Evolutionary conservation across 2,329 filamentous ascomycete genomes (phyloP).

Genomic region (Aspergillus terreus): DNA sequence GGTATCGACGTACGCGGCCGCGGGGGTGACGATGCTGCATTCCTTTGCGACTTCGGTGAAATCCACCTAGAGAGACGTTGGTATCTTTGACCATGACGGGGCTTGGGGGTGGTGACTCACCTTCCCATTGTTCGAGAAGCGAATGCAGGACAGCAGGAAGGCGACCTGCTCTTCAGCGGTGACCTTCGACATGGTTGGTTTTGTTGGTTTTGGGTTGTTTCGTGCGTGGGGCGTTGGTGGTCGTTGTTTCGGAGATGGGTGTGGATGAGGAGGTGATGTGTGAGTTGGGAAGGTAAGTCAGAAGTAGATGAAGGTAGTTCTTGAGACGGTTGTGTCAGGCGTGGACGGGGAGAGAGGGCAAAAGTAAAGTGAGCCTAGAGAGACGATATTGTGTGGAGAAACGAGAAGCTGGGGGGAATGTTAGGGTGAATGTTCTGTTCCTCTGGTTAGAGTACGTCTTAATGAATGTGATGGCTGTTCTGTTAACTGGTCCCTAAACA

Average conservation of each 20-base stretch:
- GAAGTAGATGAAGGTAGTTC: neutral
- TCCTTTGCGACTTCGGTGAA: conserved; percentile 63
- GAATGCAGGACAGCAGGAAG: conserved; percentile 51
- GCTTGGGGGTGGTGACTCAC: conserved; percentile 36
- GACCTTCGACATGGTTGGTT: conserved; percentile 45
- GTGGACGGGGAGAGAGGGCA: neutral
- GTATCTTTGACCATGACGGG: neutral
- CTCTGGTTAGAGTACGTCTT: neutral
- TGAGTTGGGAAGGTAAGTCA: neutral
- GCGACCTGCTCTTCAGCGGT: conserved; percentile 54
- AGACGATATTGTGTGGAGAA: neutral
- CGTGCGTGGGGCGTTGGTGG: neutral
- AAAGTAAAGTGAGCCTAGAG: neutral
- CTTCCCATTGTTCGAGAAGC: conserved; percentile 57
- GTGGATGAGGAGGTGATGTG: neutral
- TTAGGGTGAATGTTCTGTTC: neutral
- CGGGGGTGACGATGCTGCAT: conserved; percentile 60
- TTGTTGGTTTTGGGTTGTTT: neutral
- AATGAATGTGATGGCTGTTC: too few relatives aligned
- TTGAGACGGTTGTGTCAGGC: neutral
- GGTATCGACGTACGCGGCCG: conserved; percentile 56
- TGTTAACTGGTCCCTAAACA: too few relatives aligned
- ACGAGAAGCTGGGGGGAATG: neutral
- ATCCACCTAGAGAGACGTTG: conserved; percentile 51
- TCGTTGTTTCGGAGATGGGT: too few relatives aligned